Evolutionary conservation across 2,329 filamentous ascomycete genomes (phyloP).

Genomic region (Amylocarpus encephaloides): DNA sequence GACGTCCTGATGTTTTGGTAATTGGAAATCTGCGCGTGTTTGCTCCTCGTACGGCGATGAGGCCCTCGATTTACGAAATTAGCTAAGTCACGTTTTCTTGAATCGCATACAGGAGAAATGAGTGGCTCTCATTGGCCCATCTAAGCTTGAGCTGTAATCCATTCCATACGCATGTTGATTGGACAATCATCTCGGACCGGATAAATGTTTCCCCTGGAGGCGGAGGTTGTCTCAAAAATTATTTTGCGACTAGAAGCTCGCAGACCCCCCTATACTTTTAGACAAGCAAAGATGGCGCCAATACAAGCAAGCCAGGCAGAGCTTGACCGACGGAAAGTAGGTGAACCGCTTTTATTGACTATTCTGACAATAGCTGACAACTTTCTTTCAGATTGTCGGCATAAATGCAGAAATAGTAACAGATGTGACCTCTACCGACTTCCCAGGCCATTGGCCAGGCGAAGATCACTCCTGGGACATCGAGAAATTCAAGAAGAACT

Average conservation of each 20-base stretch:
- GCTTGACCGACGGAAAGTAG: conserved; percentile 55
- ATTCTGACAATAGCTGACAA: conserved; percentile 2
- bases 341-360: conserved; percentile 12
- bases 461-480: conserved; percentile 80
- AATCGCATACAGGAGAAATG: no score
- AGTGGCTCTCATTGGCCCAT: neutral
- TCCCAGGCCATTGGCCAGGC: conserved; percentile 82
- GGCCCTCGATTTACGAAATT: conserved; percentile 18
- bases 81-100: neutral
- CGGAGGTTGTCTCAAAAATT: conserved; percentile 8
- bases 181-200: neutral
- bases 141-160: neutral
- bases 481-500: conserved; percentile 62
- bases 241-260: conserved; percentile 7
- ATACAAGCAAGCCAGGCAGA: conserved; percentile 41
- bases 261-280: conserved; percentile 17
- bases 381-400: conserved; percentile 61
- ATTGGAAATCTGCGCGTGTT: conserved; percentile 1
- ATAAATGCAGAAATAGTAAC: conserved; percentile 88
- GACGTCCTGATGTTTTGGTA: neutral
- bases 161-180: conserved; percentile 1
- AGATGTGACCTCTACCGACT: conserved; percentile 83
- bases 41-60: conserved; percentile 17
- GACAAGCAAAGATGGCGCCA: conserved; percentile 36
- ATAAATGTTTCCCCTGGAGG: neutral